These are phyloP conservation scores for Pleurotus citrinopileatus DNA, from an alignment of 768 basidiomycete genomes.

Conservation along the genomic window DNA sequence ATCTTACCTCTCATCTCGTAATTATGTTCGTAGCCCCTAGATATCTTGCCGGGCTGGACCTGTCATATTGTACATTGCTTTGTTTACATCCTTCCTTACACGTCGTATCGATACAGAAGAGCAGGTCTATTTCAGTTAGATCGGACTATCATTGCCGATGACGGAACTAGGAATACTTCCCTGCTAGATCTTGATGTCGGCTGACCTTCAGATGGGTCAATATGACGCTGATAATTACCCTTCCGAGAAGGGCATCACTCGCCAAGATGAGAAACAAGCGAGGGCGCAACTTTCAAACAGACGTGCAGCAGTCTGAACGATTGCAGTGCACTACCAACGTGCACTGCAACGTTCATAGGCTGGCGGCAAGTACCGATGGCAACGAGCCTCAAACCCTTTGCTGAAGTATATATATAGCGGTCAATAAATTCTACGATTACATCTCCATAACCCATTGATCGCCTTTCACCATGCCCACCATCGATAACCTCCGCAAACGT, in stretches of 20 bases:
- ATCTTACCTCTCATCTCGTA: not conserved
- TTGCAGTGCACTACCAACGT: constrained; percentile 11
- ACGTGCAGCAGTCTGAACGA: not conserved
- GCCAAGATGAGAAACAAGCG: not conserved
- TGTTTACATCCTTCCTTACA: not conserved
- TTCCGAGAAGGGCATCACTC: not conserved
- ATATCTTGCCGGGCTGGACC: no score
- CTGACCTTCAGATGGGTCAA: not conserved
- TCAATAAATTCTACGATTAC: constrained; percentile 1
- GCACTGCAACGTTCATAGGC: constrained; percentile 8
- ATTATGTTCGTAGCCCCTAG: not conserved
- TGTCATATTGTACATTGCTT: no score
- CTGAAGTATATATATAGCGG: constrained; percentile 6
- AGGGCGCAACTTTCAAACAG: constrained; percentile 9
- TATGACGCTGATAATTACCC: not conserved
- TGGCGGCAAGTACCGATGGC: constrained; percentile 15
- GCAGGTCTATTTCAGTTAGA: no score
- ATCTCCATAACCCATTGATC: constrained; percentile 7
- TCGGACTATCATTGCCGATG: no score
- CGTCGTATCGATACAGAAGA: no score
- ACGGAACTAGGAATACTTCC: no score
- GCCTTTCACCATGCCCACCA: constrained; percentile 42
- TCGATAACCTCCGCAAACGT: constrained; percentile 52
- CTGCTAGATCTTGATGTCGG: no score
- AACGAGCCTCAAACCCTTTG: constrained; percentile 7